Evolutionary conservation across 2,329 filamentous ascomycete species (phyloP), one percentile per base, ranked within the genome.

Genomic region (Cephalotrichum gorgonifer): DNA sequence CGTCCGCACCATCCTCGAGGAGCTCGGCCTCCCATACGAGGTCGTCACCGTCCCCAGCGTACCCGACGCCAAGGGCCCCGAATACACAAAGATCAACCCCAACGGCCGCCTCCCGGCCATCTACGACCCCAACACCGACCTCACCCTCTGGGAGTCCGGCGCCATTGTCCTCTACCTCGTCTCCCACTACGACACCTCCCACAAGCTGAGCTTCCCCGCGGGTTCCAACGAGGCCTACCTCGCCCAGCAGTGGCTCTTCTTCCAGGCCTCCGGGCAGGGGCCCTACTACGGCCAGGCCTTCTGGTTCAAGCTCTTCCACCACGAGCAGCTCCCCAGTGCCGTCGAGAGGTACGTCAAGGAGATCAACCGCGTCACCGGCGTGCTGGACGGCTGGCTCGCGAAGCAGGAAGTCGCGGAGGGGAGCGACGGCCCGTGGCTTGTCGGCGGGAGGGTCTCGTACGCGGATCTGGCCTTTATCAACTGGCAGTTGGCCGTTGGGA

Each of bases 21-120:
- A 68, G 50, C 63, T 69, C 11, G 58, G 55, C 1, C 27, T 69
- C 4, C 62, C 63, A 3, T 68, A 67, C 54, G 60, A 60, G 20
- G 51, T 47, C 43, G 51, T 50, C 3, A 51, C 52, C 0, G 44
- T 63, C 33, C 54, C 50, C 2, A 50, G 60, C 23, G 51, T n/a
- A n/a, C n/a, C 56, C 4, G 53, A 56, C 2, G 35, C 60, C 12
- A 63, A 60, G 26, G 47, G 58, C 38, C 51, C 53, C 20, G 54
- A 55, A 6, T 64, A 56, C 46, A 56, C 52, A 1, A 41, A 51
- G 25, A 54, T 65, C 52, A 66, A 66, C 54, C 61, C 63, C 22
- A 66, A 67, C 47, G 63, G 64, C 11, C 60, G 63, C 2, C 53
- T 65, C 1, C 63, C 63, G 2, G 58, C 61, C 22, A 60, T 65